These are phyloP conservation scores for Annulohypoxylon stygium DNA, from an alignment of 495 filamentous ascomycete species.

Conservation along the genomic window DNA sequence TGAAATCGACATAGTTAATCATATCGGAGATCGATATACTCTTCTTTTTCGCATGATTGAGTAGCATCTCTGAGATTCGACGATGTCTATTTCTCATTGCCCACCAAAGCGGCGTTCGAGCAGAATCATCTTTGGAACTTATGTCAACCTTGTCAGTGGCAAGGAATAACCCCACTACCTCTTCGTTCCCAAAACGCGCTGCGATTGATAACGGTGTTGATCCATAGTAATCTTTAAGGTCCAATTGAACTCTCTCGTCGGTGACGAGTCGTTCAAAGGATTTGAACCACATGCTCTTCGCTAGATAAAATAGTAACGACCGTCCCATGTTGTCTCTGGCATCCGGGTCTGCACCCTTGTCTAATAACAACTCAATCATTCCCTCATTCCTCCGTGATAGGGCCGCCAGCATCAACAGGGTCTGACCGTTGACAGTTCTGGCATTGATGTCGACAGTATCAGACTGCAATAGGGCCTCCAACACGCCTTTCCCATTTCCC, in stretches of 20 bases:
- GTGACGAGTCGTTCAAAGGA: neutral
- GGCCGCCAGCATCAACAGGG: no score
- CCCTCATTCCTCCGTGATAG: neutral
- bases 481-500: no score
- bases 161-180: neutral
- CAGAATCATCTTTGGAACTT: neutral
- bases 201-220: neutral
- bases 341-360: neutral
- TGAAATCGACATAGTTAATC: neutral
- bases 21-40: neutral
- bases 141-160: neutral
- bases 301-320: neutral
- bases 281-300: neutral
- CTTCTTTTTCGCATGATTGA: no score
- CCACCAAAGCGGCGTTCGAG: neutral
- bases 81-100: neutral
- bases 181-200: neutral
- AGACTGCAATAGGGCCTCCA: no score
- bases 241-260: neutral
- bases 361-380: neutral
- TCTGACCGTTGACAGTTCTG: no score
- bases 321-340: neutral
- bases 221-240: neutral
- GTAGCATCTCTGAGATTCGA: neutral
- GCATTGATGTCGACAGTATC: no score